Base-by-base conservation (phyloP, 2,329 filamentous ascomycete genomes). In the Aspergillus eucalypticola region DNA sequence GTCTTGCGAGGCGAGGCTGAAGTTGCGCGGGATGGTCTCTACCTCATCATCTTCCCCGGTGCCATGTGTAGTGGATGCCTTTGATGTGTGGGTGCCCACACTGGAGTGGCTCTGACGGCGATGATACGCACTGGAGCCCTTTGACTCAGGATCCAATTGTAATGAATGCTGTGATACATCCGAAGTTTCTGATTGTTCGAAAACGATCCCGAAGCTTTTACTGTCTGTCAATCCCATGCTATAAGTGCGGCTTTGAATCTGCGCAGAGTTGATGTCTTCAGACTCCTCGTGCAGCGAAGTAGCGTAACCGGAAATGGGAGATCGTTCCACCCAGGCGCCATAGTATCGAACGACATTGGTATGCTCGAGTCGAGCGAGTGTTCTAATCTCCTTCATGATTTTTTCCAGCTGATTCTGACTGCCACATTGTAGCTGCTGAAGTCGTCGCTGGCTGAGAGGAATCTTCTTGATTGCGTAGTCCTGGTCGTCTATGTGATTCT, bases 401-500 rank as follows among this genome's bases (percentile, higher is more conserved):
- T 75, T 78, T 66, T 86, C 84, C 44, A 88, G 73, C 61, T 85
- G 84, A 55, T 80, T 75, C 32, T 82, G 75, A 1, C 82, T 83
- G 21, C 80, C 78, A 55, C 81, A 75, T 50, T 82, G 78, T n/a
- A 87, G 78, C 63, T 79, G 80, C 38, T 79, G 78, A 8, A 86
- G 75, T 23, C 83, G 78, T 48, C 79, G 76, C 41, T 81, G 75
- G 52, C 82, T 84, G 6, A 90, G 75, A 0, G 82, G 80, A 7
- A 90, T 86, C 62, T 87, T 86, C 69, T 90, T 90, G 52, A 90
- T 79, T 0, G 88, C 88, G 67, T 90, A 90, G 39, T 82, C 76
- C 48, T 83, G 81, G 6, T 83, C 81, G 68, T 90, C 88, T 5
- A 90, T 81, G 54, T 82, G 81, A 64, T 89, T 84, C 51, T 77